Conservation (phyloP, 2,329 filamentous ascomycete species). For the Epichloe festucae region DNA sequence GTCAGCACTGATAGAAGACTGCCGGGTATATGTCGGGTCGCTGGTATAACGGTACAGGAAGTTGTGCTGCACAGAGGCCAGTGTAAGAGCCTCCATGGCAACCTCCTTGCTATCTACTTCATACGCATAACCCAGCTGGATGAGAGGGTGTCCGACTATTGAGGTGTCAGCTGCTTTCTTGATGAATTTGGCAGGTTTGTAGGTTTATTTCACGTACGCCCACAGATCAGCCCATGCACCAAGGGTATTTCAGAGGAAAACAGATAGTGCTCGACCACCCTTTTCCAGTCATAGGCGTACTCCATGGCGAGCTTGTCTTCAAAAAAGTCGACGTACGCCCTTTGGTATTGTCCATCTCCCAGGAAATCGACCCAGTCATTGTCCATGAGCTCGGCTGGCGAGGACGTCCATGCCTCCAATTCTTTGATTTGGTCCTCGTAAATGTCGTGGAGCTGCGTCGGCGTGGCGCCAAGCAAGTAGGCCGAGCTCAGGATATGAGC, state of each 20-base stretch:
- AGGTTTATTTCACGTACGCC: constrained; percentile 42
- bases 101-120: constrained; percentile 77
- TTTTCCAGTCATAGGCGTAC: constrained; percentile 73
- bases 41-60: constrained; percentile 57
- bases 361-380: constrained; percentile 81
- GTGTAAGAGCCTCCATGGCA: constrained; percentile 73
- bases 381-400: constrained; percentile 69
- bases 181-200: background rate
- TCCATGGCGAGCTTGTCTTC: constrained; percentile 72
- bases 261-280: constrained; percentile 62
- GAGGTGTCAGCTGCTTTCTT: constrained; percentile 9
- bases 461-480: constrained; percentile 68
- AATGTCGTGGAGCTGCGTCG: constrained; percentile 60
- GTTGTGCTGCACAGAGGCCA: constrained; percentile 47
- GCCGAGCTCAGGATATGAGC: constrained; percentile 73
- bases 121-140: constrained; percentile 87
- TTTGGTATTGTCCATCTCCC: constrained; percentile 68
- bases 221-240: constrained; percentile 66
- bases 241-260: constrained; percentile 63
- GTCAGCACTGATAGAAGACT: constrained; percentile 44
- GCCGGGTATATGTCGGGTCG: constrained; percentile 54
- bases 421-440: constrained; percentile 65
- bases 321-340: constrained; percentile 88
- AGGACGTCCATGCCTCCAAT: constrained; percentile 70
- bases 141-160: constrained; percentile 77